A percentile compares a stretch with the other conserved stretches of the same genome.
These are phyloP conservation scores for Pseudocercospora fuligena DNA, from an alignment of 2,329 filamentous ascomycete genomes.

Conservation along the genomic window DNA sequence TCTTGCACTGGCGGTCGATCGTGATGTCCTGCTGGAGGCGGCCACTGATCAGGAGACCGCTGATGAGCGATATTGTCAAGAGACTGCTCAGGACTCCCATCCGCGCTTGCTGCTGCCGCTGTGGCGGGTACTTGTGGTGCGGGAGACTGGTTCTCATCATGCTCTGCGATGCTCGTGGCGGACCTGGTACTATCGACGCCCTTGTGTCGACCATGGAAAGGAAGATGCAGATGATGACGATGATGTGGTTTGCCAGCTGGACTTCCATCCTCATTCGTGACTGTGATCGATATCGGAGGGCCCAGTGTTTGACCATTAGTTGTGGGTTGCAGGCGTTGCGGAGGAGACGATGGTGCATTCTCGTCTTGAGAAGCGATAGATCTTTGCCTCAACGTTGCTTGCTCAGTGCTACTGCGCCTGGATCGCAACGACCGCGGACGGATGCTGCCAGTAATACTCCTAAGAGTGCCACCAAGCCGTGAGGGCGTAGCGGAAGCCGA, in stretches of 20 bases:
- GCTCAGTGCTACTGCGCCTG: constrained; percentile 44
- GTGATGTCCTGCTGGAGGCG: constrained; percentile 45
- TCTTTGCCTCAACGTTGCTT: constrained; percentile 42
- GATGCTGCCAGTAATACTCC: constrained; percentile 71
- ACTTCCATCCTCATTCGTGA: constrained; percentile 66
- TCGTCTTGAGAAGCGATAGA: constrained; percentile 28
- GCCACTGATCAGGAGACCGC: constrained; percentile 40
- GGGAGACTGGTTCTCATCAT: constrained; percentile 23
- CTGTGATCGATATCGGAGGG: constrained; percentile 72
- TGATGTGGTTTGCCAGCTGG: constrained; percentile 43
- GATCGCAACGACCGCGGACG: constrained; percentile 46
- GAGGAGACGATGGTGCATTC: constrained; percentile 26
- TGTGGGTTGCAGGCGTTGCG: constrained; percentile 24
- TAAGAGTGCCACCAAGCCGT: constrained; percentile 44
- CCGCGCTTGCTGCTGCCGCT: constrained; percentile 10
- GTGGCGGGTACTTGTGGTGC: constrained; percentile 5
- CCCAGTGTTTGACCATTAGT: constrained; percentile 32
- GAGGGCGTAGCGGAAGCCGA: constrained; percentile 32
- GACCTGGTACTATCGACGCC: constrained; percentile 18
- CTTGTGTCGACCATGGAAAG: constrained; percentile 32
- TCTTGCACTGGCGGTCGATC: constrained; percentile 52
- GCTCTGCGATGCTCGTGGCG: constrained; percentile 21
- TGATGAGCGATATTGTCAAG: constrained; percentile 49
- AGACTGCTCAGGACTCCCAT: constrained; percentile 38
- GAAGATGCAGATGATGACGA: constrained; percentile 43